Conservation (phyloP, 2,329 filamentous ascomycete genomes). For the Metarhizium guizhouense region DNA sequence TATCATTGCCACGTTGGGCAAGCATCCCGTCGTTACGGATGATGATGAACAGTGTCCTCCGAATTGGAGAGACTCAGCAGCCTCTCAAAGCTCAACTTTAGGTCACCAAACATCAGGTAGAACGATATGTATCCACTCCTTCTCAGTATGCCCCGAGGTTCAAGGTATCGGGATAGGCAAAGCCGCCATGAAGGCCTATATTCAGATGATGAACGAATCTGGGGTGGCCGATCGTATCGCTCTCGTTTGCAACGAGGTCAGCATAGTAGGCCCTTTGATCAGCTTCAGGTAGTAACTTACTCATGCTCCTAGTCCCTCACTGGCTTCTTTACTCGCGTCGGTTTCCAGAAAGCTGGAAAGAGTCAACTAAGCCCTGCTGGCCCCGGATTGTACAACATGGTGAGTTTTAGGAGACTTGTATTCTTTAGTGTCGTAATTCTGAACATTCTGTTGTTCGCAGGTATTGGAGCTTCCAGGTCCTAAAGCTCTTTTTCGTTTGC, state of each 20-base stretch:
- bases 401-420: conserved; percentile 26
- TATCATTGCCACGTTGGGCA: conserved; percentile 65
- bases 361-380: conserved; percentile 67
- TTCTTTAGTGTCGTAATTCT: background rate
- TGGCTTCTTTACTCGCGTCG: conserved; percentile 66
- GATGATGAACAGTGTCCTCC: conserved; percentile 62
- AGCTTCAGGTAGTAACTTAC: background rate
- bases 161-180: conserved; percentile 67
- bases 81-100: conserved; percentile 25
- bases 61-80: conserved; percentile 50
- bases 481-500: background rate
- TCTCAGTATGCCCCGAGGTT: conserved; percentile 69
- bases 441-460: background rate
- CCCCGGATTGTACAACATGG: conserved; percentile 77
- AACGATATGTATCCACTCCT: conserved; percentile 73
- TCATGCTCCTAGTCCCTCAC: conserved; percentile 46
- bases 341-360: conserved; percentile 59
- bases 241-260: conserved; percentile 57
- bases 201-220: conserved; percentile 61
- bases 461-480: conserved; percentile 1
- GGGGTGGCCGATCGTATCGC: conserved; percentile 64
- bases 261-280: background rate
- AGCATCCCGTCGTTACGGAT: conserved; percentile 42
- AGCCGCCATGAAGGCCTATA: conserved; percentile 43
- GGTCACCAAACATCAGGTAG: conserved; percentile 67